Base-by-base conservation (phyloP, 1,139 yeast species). In the Ogataea hybrid region DNA sequence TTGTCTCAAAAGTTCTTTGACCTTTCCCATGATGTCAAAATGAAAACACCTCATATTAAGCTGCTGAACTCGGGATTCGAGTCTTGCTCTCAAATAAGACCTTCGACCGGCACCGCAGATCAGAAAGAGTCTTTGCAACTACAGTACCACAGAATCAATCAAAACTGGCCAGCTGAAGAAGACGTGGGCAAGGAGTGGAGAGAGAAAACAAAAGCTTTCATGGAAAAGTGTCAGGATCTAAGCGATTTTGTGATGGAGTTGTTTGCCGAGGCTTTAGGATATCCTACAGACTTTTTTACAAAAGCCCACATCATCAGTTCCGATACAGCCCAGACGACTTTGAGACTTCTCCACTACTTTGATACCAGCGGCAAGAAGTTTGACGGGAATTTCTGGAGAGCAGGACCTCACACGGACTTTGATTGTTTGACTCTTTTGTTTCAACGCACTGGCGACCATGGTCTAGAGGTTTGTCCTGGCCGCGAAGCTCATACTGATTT, bases 351-450 rank as follows among this genome's bases (percentile, higher is more conserved):
- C 23, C 66, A 62, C 41, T 62, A 62, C 39, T 58, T 53, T 15
- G 63, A 59, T 37, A 41, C 50, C 27, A 49, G 61, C 6, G 58
- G 58, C 10, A 44, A 56, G 37, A 39, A 25, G 2, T 47, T 52
- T 25, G 50, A 44, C 2, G 49, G 47, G 9, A 54, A 54, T 28
- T 28, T 43, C 25, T 62, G 66, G 66, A 52, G 66, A 43, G 64
- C 65, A 11, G 66, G 64, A 11, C 62, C 64, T 8, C 65, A 62
- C 43, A 61, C 64, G 8, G 66, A 61, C 37, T 61, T 60, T 41
- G 65, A 62, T 43, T 55, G 61, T 37, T 25, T 62, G 37, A 61
- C 66, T 2, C 45, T 62, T 21, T 46, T 62, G 25, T 62, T 61
- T 37, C 64, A 62, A 49, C 56, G 62, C 48, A 49, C 58, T 6